Conservation (phyloP, 139 green algal species). For the Zygnema cylindricum region DNA sequence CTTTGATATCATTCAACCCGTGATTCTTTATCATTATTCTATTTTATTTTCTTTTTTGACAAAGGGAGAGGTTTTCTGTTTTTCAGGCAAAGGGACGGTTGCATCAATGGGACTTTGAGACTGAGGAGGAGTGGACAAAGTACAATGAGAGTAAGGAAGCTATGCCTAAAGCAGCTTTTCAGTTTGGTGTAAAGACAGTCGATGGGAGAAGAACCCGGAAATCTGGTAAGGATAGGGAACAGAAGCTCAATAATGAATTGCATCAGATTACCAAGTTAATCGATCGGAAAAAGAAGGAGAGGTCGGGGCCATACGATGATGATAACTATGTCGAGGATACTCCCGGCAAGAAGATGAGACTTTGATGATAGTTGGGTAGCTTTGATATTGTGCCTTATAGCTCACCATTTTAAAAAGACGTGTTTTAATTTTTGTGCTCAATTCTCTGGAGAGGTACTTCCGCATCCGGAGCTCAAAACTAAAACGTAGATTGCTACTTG, state of each 20-base stretch:
- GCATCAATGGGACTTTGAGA: constrained; percentile 75
- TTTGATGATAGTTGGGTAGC: too few relatives aligned
- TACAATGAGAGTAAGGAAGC: constrained; percentile 76
- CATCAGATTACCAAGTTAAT: constrained; percentile 76
- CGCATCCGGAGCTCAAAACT: too few relatives aligned
- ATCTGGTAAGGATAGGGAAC: constrained; percentile 61
- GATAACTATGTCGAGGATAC: constrained; percentile 23
- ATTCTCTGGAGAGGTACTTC: too few relatives aligned
- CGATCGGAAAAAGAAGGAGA: constrained; percentile 72
- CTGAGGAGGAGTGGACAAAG: constrained; percentile 77
- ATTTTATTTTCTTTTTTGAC: too few relatives aligned
- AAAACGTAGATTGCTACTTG: too few relatives aligned
- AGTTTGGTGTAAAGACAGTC: constrained; percentile 78
- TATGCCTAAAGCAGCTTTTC: constrained; percentile 77
- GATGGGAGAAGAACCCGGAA: constrained; percentile 73
- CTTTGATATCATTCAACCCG: too few relatives aligned
- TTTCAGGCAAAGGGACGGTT: constrained; percentile 56
- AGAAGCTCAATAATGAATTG: constrained; percentile 78
- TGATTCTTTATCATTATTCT: too few relatives aligned
- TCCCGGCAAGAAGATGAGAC: constrained; percentile 16
- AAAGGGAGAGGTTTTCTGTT: too few relatives aligned
- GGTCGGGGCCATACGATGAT: constrained; percentile 13
- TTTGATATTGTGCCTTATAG: too few relatives aligned
- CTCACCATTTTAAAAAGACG: too few relatives aligned
- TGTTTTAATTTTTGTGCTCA: too few relatives aligned